phyloP scores from a whole-genome alignment of 352 stramenopile genomes.

The Phytophthora tentaculata region DNA sequence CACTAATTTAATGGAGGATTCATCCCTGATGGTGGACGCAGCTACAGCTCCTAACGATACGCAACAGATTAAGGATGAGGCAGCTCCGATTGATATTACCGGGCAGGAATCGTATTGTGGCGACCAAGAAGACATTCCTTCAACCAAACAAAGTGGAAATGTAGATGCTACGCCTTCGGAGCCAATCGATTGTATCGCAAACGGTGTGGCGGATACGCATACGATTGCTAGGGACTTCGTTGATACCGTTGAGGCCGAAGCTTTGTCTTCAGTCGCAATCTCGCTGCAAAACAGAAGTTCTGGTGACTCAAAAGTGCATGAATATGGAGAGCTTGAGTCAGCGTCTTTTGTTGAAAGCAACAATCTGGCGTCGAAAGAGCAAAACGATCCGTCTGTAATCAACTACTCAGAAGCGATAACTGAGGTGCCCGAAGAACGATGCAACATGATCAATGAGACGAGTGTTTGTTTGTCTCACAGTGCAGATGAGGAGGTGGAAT shows the following conservation, averaged over 20 bases:
- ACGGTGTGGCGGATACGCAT: slow-evolving; percentile 4
- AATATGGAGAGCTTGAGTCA: slow-evolving; percentile 15
- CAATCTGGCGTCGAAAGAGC: slow-evolving; percentile 16
- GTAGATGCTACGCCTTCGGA: background rate
- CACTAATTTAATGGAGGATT: background rate
- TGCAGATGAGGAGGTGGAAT: background rate
- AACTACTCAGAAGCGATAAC: background rate
- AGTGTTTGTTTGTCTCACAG: too few species aligned
- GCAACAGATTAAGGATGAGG: background rate
- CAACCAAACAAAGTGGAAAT: background rate
- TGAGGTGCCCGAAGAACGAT: background rate
- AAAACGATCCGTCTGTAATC: too few species aligned
- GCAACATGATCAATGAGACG: too few species aligned
- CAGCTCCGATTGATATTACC: background rate
- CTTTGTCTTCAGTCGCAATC: slow-evolving; percentile 12
- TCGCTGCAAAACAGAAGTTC: slow-evolving; percentile 5
- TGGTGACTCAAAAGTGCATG: slow-evolving; percentile 1
- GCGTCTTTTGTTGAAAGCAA: slow-evolving; percentile 13
- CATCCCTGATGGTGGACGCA: background rate
- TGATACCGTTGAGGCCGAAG: slow-evolving; percentile 10
- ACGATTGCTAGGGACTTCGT: slow-evolving; percentile 21
- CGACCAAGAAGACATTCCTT: background rate
- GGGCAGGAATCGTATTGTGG: background rate
- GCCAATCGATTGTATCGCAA: background rate
- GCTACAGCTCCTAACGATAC: background rate